These are phyloP conservation scores for Nectriaceae sp. DNA, from an alignment of 2,329 filamentous ascomycete species.

Conservation along the genomic window DNA sequence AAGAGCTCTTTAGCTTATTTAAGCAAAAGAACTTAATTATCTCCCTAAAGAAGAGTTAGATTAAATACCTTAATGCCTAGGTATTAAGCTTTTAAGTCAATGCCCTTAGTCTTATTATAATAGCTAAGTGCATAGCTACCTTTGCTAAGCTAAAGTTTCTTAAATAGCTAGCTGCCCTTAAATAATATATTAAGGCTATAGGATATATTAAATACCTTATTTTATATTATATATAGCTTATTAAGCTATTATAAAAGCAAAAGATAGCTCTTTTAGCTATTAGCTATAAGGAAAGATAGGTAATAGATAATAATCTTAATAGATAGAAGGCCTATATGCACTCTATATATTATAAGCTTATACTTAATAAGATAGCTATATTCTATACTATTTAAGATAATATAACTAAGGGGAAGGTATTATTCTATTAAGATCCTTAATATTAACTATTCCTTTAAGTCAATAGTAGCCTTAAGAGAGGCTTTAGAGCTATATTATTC, in stretches of 20 bases:
- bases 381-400: not conserved
- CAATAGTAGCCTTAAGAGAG: not conserved
- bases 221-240: not conserved
- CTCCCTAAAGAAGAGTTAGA: conserved; percentile 2
- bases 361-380: not conserved
- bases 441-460: not conserved
- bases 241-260: not conserved
- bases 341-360: not conserved
- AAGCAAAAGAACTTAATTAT: not conserved
- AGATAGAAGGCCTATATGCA: not conserved
- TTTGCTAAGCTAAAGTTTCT: not conserved
- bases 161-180: not conserved
- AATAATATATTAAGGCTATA: not conserved
- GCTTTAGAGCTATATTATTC: not conserved
- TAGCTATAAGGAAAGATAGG: not conserved
- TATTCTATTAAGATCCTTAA: not conserved
- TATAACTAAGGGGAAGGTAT: not conserved
- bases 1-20: not conserved
- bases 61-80: conserved; percentile 1
- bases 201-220: not conserved
- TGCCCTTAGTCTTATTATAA: not conserved
- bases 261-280: not conserved
- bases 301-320: not conserved
- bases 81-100: not conserved
- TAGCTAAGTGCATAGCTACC: not conserved